These are phyloP conservation scores for Russula olivacea DNA, from an alignment of 768 basidiomycete genomes.

Conservation along the genomic window DNA sequence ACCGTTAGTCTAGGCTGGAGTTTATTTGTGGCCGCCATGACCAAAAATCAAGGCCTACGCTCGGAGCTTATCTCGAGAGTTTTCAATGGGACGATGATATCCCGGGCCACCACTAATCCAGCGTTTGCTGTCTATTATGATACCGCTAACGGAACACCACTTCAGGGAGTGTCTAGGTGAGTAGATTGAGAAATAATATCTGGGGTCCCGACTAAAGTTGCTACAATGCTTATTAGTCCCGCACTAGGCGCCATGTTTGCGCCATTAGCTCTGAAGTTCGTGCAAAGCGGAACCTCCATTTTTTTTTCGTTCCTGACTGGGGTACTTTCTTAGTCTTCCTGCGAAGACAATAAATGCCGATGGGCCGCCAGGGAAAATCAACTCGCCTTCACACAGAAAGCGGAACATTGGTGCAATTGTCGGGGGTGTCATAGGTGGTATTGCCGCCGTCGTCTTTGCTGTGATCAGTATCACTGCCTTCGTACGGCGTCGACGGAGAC, in stretches of 20 bases:
- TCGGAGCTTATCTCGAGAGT: constrained; percentile 10
- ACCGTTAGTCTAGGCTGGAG: not conserved
- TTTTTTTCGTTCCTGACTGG: not conserved
- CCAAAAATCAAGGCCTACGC: not conserved
- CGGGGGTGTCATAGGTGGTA: constrained; percentile 19
- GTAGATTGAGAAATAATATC: not conserved
- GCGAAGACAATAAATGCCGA: not conserved
- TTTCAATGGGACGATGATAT: not conserved
- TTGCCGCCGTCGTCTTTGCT: not conserved
- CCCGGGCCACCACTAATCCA: no score
- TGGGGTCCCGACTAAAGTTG: not conserved
- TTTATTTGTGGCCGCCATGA: constrained; percentile 6
- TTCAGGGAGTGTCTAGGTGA: constrained; percentile 15
- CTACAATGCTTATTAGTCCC: constrained; percentile 11
- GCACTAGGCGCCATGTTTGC: constrained; percentile 27
- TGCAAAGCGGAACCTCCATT: not conserved
- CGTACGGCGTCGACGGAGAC: constrained; percentile 14
- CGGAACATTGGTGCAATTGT: constrained; percentile 21
- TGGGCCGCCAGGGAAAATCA: no score
- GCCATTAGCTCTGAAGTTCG: constrained; percentile 26
- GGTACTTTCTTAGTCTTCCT: not conserved
- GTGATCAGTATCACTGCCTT: not conserved
- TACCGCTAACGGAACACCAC: not conserved
- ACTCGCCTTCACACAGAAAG: no score
- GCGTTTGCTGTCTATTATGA: constrained; percentile 3